Base-by-base conservation (phyloP, 1,284 basidiomycete genomes). In the Chalciporus sp. region DNA sequence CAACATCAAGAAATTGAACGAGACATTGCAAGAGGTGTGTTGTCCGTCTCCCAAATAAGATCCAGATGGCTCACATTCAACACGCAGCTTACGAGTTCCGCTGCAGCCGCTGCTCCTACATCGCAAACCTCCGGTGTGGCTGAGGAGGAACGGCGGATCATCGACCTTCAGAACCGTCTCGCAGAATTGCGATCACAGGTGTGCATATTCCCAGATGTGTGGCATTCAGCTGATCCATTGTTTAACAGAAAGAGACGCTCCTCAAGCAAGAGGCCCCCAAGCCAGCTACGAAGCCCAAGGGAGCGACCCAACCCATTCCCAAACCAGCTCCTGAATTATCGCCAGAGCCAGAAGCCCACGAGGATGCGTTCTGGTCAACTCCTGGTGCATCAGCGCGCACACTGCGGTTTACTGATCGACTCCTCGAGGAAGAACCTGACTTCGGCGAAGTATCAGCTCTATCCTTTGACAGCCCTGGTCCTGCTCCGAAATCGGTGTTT, bases 341-440 rank as follows among this genome's bases (percentile, higher is more conserved):
- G 12, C 58, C 62, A 31, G 66, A 49, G 53, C 55, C 67, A 4
- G 74, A 76, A 47, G 58, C 59, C 7, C 72, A 72, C 28, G 84
- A 86, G 62, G 79, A 82, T 17, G 73, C 74, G 37, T 84, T 85
- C 65, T 85, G 84, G 83, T 79, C 74, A 37, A 83, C 85, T 0
- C 81, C 85, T 2, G 79, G 76, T 14, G 74, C 78, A 3, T 72
- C 80, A 2, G 78, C 76, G 11, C 81, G 83, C 39, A 81, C 79
- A 0, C 72, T 88, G 8, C 79, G 77, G 45, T 87, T 89, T 58
- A 78, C 77, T 1, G 82, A 85, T 43, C 82, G 83, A 52, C 74
- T 85, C 9, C 71, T 87, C 58, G 79, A 87, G 56, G 86, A 89
- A 60, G 72, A 82, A n/a, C 76, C 82, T 2, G 82, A 87, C 61